These are phyloP conservation scores for Xylaria sp. DNA, from an alignment of 2,329 filamentous ascomycete genomes.

Conservation along the genomic window DNA sequence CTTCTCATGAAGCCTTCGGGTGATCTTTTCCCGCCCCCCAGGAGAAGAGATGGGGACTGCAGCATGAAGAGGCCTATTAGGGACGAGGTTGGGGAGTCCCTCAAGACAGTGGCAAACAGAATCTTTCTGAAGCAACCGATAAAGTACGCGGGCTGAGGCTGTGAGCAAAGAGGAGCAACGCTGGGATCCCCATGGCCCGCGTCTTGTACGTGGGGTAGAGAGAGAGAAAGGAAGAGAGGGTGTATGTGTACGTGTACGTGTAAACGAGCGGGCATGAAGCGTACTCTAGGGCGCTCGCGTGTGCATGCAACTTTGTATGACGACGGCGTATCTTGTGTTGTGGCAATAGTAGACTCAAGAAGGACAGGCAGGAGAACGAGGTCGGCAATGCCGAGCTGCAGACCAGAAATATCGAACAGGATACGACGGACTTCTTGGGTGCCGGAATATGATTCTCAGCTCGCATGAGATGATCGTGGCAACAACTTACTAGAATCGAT, in stretches of 20 bases:
- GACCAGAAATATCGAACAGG: not conserved
- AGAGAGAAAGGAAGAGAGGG: not conserved
- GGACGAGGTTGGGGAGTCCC: not conserved
- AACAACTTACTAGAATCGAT: too few relatives aligned
- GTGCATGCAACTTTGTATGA: too few relatives aligned
- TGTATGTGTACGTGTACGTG: not conserved
- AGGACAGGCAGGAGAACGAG: too few relatives aligned
- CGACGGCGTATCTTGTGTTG: too few relatives aligned
- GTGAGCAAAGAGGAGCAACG: not conserved
- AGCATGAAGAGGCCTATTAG: constrained; percentile 5
- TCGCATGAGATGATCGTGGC: constrained; percentile 1
- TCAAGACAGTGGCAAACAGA: not conserved
- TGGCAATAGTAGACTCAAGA: too few relatives aligned
- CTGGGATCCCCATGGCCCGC: too few relatives aligned
- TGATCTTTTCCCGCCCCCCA: constrained; percentile 15
- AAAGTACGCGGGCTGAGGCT: not conserved
- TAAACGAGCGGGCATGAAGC: not conserved
- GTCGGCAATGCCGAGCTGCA: too few relatives aligned
- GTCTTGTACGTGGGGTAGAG: not conserved
- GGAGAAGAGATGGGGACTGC: constrained; percentile 8
- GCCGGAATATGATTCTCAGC: constrained; percentile 1
- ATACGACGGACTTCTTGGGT: not conserved
- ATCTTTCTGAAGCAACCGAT: not conserved
- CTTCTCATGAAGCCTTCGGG: constrained; percentile 17
- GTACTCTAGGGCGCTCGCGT: too few relatives aligned